These are phyloP conservation scores for Sugiyamaella americana DNA, from an alignment of 805 yeast species.

Conservation along the genomic window DNA sequence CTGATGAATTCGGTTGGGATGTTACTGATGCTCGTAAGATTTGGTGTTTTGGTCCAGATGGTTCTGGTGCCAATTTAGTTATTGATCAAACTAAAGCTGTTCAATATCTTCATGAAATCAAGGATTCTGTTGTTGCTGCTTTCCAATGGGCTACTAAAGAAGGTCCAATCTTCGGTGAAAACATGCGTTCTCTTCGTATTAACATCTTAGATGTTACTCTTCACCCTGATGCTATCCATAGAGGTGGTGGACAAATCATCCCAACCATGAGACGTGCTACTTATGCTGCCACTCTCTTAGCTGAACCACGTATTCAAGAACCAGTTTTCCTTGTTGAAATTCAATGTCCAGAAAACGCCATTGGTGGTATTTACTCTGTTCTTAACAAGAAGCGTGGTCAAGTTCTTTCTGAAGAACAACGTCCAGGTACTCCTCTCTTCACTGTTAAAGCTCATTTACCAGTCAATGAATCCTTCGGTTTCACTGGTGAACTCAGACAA, in stretches of 20 bases:
- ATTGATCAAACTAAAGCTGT: slow-evolving; percentile 99
- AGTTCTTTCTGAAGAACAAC: slow-evolving; percentile 98
- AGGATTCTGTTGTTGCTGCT: slow-evolving; percentile 99
- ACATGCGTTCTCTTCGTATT: slow-evolving; percentile 91
- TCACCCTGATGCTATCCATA: slow-evolving; percentile 99
- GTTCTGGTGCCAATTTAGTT: slow-evolving; percentile 96
- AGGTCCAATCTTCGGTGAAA: slow-evolving; percentile 98
- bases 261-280: slow-evolving; percentile 99
- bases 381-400: slow-evolving; percentile 98
- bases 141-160: slow-evolving; percentile 99
- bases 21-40: slow-evolving; percentile 99
- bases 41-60: slow-evolving; percentile 99
- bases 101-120: slow-evolving; percentile 97
- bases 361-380: slow-evolving; percentile 99
- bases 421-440: slow-evolving; percentile 99
- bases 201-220: slow-evolving; percentile 98
- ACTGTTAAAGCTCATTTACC: slow-evolving; percentile 99
- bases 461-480: slow-evolving; percentile 99
- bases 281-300: slow-evolving; percentile 95
- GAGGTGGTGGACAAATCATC: slow-evolving; percentile 99
- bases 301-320: slow-evolving; percentile 98
- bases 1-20: slow-evolving; percentile 99
- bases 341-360: slow-evolving; percentile 98
- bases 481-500: slow-evolving; percentile 98
- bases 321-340: slow-evolving; percentile 99